These are phyloP conservation scores for Neofusicoccum cordaticola DNA, from an alignment of 2,329 filamentous ascomycete genomes.

Conservation along the genomic window DNA sequence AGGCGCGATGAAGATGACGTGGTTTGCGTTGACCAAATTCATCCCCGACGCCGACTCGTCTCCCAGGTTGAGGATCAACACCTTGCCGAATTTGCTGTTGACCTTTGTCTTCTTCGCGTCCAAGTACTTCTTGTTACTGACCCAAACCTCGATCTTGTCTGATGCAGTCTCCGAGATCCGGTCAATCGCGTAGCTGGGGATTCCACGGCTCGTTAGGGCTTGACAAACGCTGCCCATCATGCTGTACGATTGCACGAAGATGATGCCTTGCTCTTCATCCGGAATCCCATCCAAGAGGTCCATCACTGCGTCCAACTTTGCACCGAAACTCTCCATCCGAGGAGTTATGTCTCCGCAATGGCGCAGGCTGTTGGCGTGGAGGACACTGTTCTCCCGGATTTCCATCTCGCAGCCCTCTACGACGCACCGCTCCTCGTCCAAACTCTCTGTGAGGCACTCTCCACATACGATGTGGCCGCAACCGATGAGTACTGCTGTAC, in stretches of 20 bases:
- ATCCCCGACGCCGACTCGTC: constrained; percentile 57
- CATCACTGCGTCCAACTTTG: constrained; percentile 49
- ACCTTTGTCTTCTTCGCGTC: neutral
- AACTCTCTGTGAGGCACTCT: constrained; percentile 32
- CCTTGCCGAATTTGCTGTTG: constrained; percentile 33
- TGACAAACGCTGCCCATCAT: constrained; percentile 40
- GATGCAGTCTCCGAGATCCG: constrained; percentile 19
- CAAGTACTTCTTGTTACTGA: constrained; percentile 1
- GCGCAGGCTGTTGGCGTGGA: constrained; percentile 38
- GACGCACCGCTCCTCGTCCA: constrained; percentile 36
- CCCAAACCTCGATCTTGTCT: neutral
- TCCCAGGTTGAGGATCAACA: constrained; percentile 57
- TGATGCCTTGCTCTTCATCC: constrained; percentile 49
- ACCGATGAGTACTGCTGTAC: neutral
- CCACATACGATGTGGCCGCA: constrained; percentile 47
- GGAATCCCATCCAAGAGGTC: constrained; percentile 38
- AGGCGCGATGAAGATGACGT: constrained; percentile 62
- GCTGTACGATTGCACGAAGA: constrained; percentile 55
- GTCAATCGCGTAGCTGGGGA: constrained; percentile 39
- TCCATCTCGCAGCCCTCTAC: constrained; percentile 40
- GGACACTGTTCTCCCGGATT: constrained; percentile 31
- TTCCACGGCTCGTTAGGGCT: constrained; percentile 31
- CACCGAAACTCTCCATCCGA: constrained; percentile 30
- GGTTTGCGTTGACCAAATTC: constrained; percentile 63
- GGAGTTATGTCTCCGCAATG: constrained; percentile 22